Conservation (phyloP, 2,329 filamentous ascomycete genomes). For the Karstenula rhodostoma region DNA sequence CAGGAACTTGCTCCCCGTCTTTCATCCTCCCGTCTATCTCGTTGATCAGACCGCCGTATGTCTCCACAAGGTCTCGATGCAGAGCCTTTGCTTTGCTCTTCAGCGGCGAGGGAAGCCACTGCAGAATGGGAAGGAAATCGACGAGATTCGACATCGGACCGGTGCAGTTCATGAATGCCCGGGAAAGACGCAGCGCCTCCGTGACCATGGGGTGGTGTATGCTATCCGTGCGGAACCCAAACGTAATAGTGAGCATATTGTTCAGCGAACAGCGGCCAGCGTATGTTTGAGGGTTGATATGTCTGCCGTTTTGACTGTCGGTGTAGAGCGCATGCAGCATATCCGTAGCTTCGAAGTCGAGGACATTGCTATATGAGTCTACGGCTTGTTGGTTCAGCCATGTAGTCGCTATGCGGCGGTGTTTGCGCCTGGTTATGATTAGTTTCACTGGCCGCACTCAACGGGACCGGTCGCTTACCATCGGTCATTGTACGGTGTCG, state of each 20-base stretch:
- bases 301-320: constrained; percentile 16
- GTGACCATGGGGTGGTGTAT: constrained; percentile 19
- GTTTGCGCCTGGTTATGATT: constrained; percentile 18
- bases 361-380: constrained; percentile 21
- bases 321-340: constrained; percentile 25
- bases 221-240: constrained; percentile 19
- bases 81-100: constrained; percentile 10
- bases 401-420: constrained; percentile 25
- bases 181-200: constrained; percentile 12
- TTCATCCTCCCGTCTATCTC: constrained; percentile 17
- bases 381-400: constrained; percentile 25
- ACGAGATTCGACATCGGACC: constrained; percentile 25
- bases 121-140: constrained; percentile 23
- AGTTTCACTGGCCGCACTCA: not conserved
- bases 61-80: constrained; percentile 18
- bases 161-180: constrained; percentile 23
- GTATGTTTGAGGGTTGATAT: constrained; percentile 26
- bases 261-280: constrained; percentile 22
- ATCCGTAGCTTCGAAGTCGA: constrained; percentile 27
- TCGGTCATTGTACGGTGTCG: constrained; percentile 18
- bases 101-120: constrained; percentile 14
- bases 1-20: constrained; percentile 13
- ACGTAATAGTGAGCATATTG: constrained; percentile 24
- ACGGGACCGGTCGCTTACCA: constrained; percentile 5
- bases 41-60: constrained; percentile 26